These are phyloP conservation scores for Rhinocladiella similis DNA, from an alignment of 2,329 filamentous ascomycete genomes.

Conservation along the genomic window DNA sequence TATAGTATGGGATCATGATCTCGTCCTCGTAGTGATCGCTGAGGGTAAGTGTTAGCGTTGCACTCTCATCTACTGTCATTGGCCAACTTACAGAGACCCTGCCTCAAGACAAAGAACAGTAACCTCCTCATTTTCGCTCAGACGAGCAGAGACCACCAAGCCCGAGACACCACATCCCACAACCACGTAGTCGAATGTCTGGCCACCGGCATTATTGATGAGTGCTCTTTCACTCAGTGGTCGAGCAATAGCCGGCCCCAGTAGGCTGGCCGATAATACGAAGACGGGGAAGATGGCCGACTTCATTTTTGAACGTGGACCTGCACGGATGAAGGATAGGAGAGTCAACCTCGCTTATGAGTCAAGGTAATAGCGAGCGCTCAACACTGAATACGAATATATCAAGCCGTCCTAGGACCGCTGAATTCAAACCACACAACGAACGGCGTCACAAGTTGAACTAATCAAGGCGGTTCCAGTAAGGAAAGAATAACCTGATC, in stretches of 20 bases:
- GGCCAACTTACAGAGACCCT: constrained; percentile 11
- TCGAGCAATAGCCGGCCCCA: not conserved
- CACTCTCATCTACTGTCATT: not conserved
- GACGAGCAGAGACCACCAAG: constrained; percentile 30
- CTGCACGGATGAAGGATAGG: not conserved
- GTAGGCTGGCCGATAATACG: not conserved
- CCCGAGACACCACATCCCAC: constrained; percentile 36
- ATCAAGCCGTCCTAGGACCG: not conserved
- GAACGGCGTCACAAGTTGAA: not conserved
- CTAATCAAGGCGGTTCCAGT: not conserved
- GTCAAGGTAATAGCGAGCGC: too few species aligned
- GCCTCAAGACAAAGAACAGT: constrained; percentile 34
- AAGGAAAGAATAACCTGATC: not conserved
- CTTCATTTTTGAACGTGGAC: not conserved
- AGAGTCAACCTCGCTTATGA: too few species aligned
- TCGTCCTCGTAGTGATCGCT: constrained; percentile 34
- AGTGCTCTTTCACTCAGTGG: not conserved
- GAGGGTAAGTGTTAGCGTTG: not conserved
- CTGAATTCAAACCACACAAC: not conserved
- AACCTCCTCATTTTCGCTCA: constrained; percentile 31
- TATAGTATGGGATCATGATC: constrained; percentile 32
- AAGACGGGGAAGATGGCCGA: not conserved
- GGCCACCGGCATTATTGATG: constrained; percentile 4
- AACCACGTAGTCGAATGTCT: constrained; percentile 35
- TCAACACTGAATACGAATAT: too few species aligned